Percentiles rank a stretch among this genome's conserved stretches.
Conservation (phyloP, 306 rosid species). For the Gleditsia sinensis region DNA sequence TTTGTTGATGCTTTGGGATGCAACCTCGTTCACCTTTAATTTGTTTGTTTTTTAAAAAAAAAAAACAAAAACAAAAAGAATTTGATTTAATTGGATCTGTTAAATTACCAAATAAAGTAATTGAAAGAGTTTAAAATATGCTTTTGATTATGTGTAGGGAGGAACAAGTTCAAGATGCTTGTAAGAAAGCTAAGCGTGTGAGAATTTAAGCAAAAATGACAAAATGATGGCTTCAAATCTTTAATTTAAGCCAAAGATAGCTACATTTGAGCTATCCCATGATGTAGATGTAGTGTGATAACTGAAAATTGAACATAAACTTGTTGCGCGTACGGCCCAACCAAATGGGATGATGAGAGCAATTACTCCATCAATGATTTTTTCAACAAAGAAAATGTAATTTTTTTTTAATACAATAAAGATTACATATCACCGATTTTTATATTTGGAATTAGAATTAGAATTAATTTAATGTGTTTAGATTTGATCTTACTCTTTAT, state of each 20-base stretch:
- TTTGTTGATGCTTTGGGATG: not conserved
- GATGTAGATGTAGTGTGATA: constrained; percentile 33
- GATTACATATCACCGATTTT: too few species aligned
- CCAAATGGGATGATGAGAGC: constrained; percentile 18
- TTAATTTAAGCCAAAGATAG: constrained; percentile 42
- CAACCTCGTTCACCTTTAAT: too few species aligned
- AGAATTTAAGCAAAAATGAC: not conserved
- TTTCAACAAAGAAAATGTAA: too few species aligned
- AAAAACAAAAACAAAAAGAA: not conserved
- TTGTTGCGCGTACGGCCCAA: constrained; percentile 4
- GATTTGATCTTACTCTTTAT: not conserved
- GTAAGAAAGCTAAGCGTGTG: not conserved
- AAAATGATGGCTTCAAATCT: constrained; percentile 22
- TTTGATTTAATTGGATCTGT: not conserved
- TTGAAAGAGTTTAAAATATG: not conserved
- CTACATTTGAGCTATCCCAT: not conserved
- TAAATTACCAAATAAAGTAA: not conserved
- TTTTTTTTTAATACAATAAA: too few species aligned
- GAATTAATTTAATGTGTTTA: not conserved
- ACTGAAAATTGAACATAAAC: not conserved
- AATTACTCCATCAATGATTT: too few species aligned
- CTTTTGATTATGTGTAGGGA: not conserved
- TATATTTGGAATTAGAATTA: too few species aligned
- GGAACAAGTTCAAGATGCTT: not conserved
- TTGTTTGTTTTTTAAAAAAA: too few species aligned